phyloP scores from a whole-genome alignment of 768 basidiomycete species.

The Suillus sp. region DNA sequence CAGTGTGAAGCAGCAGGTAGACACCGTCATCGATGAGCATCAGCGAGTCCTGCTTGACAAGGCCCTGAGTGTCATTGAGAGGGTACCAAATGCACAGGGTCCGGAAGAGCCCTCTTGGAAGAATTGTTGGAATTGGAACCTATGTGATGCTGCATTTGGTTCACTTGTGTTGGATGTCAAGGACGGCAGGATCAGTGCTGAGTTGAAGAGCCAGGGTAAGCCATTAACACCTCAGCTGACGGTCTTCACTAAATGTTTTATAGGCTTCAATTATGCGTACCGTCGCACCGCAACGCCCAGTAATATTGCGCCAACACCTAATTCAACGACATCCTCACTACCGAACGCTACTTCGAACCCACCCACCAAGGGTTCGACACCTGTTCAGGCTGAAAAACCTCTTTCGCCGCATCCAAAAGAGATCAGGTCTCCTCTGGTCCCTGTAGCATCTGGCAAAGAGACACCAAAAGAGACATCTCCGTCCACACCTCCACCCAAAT shows the following conservation, averaged over 20 bases:
- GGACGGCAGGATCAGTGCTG: conserved; percentile 89
- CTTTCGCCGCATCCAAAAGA: conserved; percentile 33
- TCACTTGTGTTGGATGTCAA: conserved; percentile 85
- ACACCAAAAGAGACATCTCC: conserved; percentile 41
- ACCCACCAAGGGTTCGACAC: conserved; percentile 37
- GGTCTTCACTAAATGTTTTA: conserved; percentile 13
- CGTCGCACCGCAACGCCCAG: conserved; percentile 66
- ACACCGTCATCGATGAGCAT: conserved; percentile 86
- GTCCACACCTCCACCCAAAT: conserved; percentile 30
- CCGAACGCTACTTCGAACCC: conserved; percentile 40
- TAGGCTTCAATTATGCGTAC: conserved; percentile 96
- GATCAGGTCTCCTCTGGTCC: conserved; percentile 38
- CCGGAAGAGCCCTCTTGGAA: conserved; percentile 95
- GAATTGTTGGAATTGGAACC: conserved; percentile 99
- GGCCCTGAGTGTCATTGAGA: conserved; percentile 80
- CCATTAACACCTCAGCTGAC: conserved; percentile 12
- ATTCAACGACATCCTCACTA: conserved; percentile 54
- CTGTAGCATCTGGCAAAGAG: conserved; percentile 28
- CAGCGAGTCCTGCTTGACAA: conserved; percentile 89
- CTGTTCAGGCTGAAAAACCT: conserved; percentile 39
- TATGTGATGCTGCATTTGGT: conserved; percentile 95
- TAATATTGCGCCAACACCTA: conserved; percentile 59
- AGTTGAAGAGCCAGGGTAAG: conserved; percentile 89
- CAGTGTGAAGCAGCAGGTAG: conserved; percentile 87
- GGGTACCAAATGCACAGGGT: conserved; percentile 62